Percentiles rank a stretch among this genome's conserved stretches.
Conservation (phyloP, 2,329 filamentous ascomycete genomes). For the Phoma sp. region DNA sequence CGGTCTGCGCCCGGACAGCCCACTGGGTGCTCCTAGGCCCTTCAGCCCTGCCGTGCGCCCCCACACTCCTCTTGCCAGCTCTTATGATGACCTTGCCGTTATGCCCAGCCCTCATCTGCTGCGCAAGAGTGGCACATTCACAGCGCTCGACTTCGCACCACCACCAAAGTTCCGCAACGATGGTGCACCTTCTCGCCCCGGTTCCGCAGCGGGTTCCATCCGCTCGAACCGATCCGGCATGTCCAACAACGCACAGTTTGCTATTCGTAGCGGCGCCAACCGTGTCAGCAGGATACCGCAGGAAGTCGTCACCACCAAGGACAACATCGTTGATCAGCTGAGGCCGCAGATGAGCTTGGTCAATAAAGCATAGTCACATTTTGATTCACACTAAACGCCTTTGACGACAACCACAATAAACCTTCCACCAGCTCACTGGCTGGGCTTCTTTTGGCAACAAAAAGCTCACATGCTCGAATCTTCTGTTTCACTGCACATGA, state of each 20-base stretch:
- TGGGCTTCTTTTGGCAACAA: constrained; percentile 31
- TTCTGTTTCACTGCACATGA: constrained; percentile 17
- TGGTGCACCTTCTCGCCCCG: constrained; percentile 36
- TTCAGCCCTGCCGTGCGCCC: constrained; percentile 76
- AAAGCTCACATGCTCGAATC: constrained; percentile 33
- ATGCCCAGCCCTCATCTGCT: constrained; percentile 86
- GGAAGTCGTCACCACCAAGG: constrained; percentile 78
- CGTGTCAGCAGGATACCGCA: constrained; percentile 83
- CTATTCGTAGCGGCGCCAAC: constrained; percentile 79
- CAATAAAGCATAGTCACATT: constrained; percentile 28
- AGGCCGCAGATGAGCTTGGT: constrained; percentile 62
- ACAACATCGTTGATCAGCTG: constrained; percentile 67
- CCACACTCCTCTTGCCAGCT: constrained; percentile 78
- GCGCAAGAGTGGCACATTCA: constrained; percentile 79
- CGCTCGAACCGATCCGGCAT: constrained; percentile 79
- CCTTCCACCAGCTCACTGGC: constrained; percentile 39
- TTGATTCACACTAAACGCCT: constrained; percentile 17
- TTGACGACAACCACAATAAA: constrained; percentile 30
- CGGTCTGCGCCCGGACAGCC: constrained; percentile 68
- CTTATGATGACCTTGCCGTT: constrained; percentile 83
- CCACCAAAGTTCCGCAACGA: constrained; percentile 70
- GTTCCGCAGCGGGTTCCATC: constrained; percentile 56
- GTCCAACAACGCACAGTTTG: constrained; percentile 71
- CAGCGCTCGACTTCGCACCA: constrained; percentile 79
- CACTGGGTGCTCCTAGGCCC: constrained; percentile 63